phyloP scores from a whole-genome alignment of 2,329 filamentous ascomycete species.

The Xylariaceae sp. region DNA sequence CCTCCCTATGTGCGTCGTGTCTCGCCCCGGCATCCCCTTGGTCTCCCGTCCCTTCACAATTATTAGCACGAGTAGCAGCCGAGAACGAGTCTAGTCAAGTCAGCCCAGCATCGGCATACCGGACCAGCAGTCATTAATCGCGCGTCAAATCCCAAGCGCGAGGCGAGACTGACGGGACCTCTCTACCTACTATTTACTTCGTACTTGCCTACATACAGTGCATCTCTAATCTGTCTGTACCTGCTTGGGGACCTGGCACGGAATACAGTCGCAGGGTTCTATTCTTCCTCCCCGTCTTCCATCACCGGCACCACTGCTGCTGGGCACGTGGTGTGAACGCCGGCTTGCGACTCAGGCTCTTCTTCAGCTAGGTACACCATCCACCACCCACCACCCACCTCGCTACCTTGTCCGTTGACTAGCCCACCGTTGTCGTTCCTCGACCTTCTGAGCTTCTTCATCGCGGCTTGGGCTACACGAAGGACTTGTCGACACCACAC shows the following conservation, averaged over 20 bases:
- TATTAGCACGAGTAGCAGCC: conserved; percentile 2
- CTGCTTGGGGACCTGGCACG: not conserved
- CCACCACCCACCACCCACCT: not conserved
- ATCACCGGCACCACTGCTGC: not conserved
- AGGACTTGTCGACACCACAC: not conserved
- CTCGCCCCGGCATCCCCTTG: not conserved
- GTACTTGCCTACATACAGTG: too few relatives aligned
- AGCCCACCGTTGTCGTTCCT: not conserved
- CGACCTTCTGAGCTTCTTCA: conserved; percentile 2
- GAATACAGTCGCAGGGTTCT: not conserved
- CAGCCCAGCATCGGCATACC: conserved; percentile 20
- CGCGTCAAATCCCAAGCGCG: conserved; percentile 43
- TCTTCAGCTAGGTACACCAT: not conserved
- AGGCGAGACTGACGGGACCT: conserved; percentile 9
- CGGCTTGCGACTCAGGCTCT: not conserved
- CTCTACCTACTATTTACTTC: not conserved
- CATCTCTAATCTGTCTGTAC: too few relatives aligned
- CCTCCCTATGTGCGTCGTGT: not conserved
- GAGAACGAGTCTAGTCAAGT: conserved; percentile 14
- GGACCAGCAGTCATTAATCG: conserved; percentile 36
- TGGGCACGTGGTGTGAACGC: not conserved
- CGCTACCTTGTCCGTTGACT: conserved; percentile 1
- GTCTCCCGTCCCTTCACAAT: conserved; percentile 9
- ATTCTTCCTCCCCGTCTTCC: not conserved
- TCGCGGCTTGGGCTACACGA: conserved; percentile 28